A percentile compares a stretch with the other conserved stretches of the same genome.
Evolutionary conservation across 257 asterid species (phyloP).

Genomic region (Prunella vulgaris): DNA sequence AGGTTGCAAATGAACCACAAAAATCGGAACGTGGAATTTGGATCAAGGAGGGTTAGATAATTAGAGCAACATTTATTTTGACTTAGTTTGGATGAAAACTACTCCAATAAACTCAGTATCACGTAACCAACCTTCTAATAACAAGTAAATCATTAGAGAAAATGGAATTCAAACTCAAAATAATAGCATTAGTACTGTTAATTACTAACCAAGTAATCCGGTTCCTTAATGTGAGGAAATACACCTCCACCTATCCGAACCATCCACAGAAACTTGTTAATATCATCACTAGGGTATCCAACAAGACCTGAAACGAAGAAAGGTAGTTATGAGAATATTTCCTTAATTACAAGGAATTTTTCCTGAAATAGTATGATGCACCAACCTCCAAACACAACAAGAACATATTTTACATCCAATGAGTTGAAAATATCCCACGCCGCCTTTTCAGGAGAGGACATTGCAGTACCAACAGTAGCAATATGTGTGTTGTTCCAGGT

Average conservation of each 20-base stretch:
- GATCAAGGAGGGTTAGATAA: too few species aligned
- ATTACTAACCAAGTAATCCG: conserved; percentile 87
- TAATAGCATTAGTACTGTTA: neutral
- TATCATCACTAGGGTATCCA: conserved; percentile 98
- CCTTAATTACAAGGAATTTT: neutral
- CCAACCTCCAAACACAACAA: conserved; percentile 99
- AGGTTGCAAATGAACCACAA: too few species aligned
- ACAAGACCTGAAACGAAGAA: conserved; percentile 68
- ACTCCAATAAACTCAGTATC: neutral
- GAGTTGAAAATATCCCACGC: conserved; percentile 97
- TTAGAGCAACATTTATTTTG: neutral
- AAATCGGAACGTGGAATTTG: too few species aligned
- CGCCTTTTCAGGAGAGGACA: conserved; percentile 98
- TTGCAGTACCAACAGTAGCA: conserved; percentile 99
- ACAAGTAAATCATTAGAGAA: neutral
- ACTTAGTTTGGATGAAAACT: neutral
- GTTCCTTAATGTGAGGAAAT: conserved; percentile 97
- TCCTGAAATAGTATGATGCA: conserved; percentile 14
- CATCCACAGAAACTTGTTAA: conserved; percentile 98
- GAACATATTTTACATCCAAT: conserved; percentile 96
- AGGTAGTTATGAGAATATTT: conserved; percentile 21
- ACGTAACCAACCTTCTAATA: neutral
- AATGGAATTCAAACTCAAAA: neutral
- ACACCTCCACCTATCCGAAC: conserved; percentile 99
- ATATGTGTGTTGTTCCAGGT: conserved; percentile 99